phyloP scores from a whole-genome alignment of 1,284 basidiomycete genomes.

The Taiwanofungus camphoratus region DNA sequence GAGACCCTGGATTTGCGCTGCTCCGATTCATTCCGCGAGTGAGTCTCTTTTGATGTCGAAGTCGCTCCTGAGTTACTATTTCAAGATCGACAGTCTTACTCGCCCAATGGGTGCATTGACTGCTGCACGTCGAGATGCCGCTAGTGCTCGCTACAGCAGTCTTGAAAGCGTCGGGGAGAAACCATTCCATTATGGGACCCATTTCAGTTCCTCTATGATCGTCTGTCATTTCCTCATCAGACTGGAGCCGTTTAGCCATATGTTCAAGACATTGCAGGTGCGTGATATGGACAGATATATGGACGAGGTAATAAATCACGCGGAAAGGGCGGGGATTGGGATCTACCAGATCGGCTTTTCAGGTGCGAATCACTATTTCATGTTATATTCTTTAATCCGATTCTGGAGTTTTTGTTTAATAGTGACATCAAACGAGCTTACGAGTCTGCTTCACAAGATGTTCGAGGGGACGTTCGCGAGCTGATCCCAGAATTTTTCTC shows the following conservation, averaged over 20 bases:
- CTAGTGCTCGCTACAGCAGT: slow-evolving; percentile 70
- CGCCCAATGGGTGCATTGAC: slow-evolving; percentile 93
- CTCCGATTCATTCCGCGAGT: slow-evolving; percentile 74
- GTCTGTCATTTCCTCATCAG: slow-evolving; percentile 94
- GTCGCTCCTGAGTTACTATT: neutral
- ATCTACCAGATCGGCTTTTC: slow-evolving; percentile 92
- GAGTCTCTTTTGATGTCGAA: slow-evolving; percentile 24
- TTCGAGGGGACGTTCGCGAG: slow-evolving; percentile 91
- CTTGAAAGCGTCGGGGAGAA: slow-evolving; percentile 78
- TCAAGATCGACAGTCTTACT: slow-evolving; percentile 46
- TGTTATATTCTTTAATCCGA: neutral
- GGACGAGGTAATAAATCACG: neutral
- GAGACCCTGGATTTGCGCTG: slow-evolving; percentile 65
- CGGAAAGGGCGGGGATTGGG: slow-evolving; percentile 82
- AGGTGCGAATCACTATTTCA: slow-evolving; percentile 36
- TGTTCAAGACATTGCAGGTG: slow-evolving; percentile 85
- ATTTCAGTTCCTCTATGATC: slow-evolving; percentile 96
- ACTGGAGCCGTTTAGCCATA: slow-evolving; percentile 84
- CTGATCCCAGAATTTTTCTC: slow-evolving; percentile 92
- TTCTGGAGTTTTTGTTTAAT: slow-evolving; percentile 3
- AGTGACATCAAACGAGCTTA: slow-evolving; percentile 78
- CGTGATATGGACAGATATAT: slow-evolving; percentile 14
- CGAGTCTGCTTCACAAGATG: slow-evolving; percentile 80
- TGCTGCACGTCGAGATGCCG: slow-evolving; percentile 64
- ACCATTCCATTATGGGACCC: slow-evolving; percentile 92